Conservation (phyloP, 2,329 filamentous ascomycete species). For the Hawksworthiomyces lignivorus region DNA sequence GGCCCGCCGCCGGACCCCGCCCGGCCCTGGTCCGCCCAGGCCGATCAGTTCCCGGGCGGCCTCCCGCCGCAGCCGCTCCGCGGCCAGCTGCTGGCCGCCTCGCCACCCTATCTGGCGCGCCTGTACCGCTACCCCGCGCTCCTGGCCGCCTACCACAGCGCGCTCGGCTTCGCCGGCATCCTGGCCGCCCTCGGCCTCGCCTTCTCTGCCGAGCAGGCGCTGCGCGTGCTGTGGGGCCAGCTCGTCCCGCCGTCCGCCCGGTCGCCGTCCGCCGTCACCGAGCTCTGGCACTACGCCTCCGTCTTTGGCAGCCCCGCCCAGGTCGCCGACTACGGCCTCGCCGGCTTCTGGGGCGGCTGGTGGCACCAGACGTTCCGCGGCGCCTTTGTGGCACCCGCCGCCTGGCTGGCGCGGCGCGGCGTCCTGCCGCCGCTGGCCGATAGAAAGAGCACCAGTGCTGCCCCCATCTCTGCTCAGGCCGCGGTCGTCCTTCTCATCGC, state of each 20-base stretch:
- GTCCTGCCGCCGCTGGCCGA: constrained; percentile 30
- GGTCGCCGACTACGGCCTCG: constrained; percentile 62
- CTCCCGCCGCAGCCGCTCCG: constrained; percentile 3
- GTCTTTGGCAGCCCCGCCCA: constrained; percentile 46
- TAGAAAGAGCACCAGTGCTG: no score
- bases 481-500: constrained; percentile 34
- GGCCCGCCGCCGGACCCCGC: constrained; percentile 28
- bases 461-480: no score
- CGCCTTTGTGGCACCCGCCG: constrained; percentile 56
- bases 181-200: constrained; percentile 52
- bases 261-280: constrained; percentile 36
- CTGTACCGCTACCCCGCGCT: constrained; percentile 29
- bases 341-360: constrained; percentile 75
- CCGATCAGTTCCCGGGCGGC: constrained; percentile 20
- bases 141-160: constrained; percentile 48
- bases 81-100: constrained; percentile 28
- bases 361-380: constrained; percentile 90
- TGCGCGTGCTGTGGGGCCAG: constrained; percentile 6
- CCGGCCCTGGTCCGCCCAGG: constrained; percentile 20
- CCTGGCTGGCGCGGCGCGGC: constrained; percentile 34
- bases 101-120: constrained; percentile 28
- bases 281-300: constrained; percentile 47
- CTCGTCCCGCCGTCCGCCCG: constrained; percentile 38
- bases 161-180: constrained; percentile 49
- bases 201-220: constrained; percentile 38